Percentiles rank a stretch among this genome's conserved stretches.
Conservation (phyloP, 306 rosid species). For the Clitoria ternatea region DNA sequence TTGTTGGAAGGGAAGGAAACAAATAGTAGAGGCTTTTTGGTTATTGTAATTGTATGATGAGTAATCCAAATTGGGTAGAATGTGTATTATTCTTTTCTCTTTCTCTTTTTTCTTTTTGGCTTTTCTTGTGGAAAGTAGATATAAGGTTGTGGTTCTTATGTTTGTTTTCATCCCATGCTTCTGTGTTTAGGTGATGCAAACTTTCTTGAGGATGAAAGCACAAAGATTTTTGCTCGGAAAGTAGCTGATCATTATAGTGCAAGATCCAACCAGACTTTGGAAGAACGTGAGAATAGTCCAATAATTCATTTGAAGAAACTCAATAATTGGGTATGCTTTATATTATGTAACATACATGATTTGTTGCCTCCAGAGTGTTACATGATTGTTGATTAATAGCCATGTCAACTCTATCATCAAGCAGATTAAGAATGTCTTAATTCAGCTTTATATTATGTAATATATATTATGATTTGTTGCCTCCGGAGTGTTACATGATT, state of each 20-base stretch:
- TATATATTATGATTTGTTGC: too few relatives aligned
- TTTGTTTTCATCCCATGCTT: neutral
- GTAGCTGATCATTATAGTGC: slow-evolving; percentile 76
- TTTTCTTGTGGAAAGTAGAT: neutral
- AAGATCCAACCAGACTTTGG: slow-evolving; percentile 78
- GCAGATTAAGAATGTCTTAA: too few relatives aligned
- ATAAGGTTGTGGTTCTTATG: neutral
- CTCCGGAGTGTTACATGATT: too few relatives aligned
- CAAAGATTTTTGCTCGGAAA: slow-evolving; percentile 67
- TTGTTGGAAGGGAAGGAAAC: neutral
- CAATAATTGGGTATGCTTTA: slow-evolving; percentile 67
- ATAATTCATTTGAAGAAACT: slow-evolving; percentile 85
- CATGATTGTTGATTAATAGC: neutral
- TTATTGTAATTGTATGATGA: neutral
- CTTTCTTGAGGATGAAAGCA: slow-evolving; percentile 84
- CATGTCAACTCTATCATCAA: too few relatives aligned
- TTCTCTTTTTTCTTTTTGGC: neutral
- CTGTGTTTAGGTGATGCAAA: slow-evolving; percentile 58
- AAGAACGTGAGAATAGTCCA: slow-evolving; percentile 81
- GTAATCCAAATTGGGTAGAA: neutral
- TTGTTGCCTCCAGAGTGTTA: neutral
- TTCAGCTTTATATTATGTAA: too few relatives aligned
- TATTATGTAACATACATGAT: neutral
- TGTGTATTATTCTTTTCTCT: neutral
- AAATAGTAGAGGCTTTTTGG: neutral